Evolutionary conservation across 768 basidiomycete genomes (phyloP), one percentile per base, ranked within the genome.

Genomic region (Auriscalpium vulgare): DNA sequence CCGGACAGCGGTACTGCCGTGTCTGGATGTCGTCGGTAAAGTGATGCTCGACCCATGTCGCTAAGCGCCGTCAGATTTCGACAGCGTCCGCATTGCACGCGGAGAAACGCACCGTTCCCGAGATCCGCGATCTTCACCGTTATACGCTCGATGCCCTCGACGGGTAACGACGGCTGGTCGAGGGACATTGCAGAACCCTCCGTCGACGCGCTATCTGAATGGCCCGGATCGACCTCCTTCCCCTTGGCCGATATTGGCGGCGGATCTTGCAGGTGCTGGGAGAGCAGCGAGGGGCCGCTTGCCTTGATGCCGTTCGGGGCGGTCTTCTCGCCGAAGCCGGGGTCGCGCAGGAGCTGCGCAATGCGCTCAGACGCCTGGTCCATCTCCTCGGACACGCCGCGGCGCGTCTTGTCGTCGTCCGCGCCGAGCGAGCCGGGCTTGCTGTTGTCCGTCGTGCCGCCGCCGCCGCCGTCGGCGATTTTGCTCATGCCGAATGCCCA

Each of bases 11-110:
- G 69, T 98, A 98, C 66, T 98, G 97, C 65, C 95, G 75, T 29
- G 97, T 99, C 74, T 98, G 89, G 63, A 97, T 98, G 65, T 97
- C 97, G 71, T 99, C 95, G 45, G 97, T 98, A 62, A 98, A 99
- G 67, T 98, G 97, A 62, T 97, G 91, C 65, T 95, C 90, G 35
- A 82, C 82, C 89, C 89, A 91, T 1, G 89, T 91, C 10, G 89
- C 89, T 86, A 63, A 34, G 38, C 40, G 23, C 21, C 40, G 43
- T 56, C 7, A 58, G 9, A 40, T 11, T 50, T 55, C 44, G 36
- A 55, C 55, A 40, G 29, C 51, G 54, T 51, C 60, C 10, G 29
- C 29, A 45, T 56, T 19, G 13, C 45, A 29, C 23, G 53, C 44
- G 47, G 14, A 56, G 43, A 56, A 46, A 72, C 84, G 57, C 67